phyloP scores from a whole-genome alignment of 768 basidiomycete genomes.

The Tulasnella sp. region DNA sequence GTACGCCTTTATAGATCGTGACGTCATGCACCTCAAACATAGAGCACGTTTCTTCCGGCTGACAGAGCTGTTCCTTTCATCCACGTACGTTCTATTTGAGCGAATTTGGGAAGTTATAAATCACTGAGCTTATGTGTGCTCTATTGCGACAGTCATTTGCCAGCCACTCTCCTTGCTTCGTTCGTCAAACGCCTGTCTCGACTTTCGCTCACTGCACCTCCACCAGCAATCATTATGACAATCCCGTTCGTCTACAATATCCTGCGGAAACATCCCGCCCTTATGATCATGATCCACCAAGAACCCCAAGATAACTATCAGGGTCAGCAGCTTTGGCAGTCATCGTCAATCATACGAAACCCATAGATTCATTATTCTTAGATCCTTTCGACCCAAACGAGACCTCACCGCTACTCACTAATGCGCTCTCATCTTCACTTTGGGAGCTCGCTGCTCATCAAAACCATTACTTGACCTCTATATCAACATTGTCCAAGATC shows the following conservation, averaged over 20 bases:
- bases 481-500: conserved; percentile 80
- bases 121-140: neutral
- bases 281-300: conserved; percentile 90
- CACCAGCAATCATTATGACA: conserved; percentile 80
- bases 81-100: conserved; percentile 50
- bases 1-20: conserved; percentile 78
- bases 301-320: conserved; percentile 16
- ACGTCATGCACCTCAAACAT: conserved; percentile 84
- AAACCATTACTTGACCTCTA: conserved; percentile 72
- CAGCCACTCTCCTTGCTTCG: conserved; percentile 83
- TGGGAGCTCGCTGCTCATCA: conserved; percentile 84
- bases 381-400: conserved; percentile 66
- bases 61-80: conserved; percentile 81
- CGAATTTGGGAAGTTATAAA: neutral
- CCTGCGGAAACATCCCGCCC: conserved; percentile 79
- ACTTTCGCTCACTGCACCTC: conserved; percentile 74
- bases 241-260: conserved; percentile 93
- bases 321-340: neutral
- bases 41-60: conserved; percentile 92
- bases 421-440: conserved; percentile 75
- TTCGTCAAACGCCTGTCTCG: conserved; percentile 88
- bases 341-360: too few species aligned
- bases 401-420: conserved; percentile 60
- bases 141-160: conserved; percentile 62
- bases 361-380: conserved; percentile 18